phyloP scores from a whole-genome alignment of 441 rosid genomes.

The Bruguiera hainesii region DNA sequence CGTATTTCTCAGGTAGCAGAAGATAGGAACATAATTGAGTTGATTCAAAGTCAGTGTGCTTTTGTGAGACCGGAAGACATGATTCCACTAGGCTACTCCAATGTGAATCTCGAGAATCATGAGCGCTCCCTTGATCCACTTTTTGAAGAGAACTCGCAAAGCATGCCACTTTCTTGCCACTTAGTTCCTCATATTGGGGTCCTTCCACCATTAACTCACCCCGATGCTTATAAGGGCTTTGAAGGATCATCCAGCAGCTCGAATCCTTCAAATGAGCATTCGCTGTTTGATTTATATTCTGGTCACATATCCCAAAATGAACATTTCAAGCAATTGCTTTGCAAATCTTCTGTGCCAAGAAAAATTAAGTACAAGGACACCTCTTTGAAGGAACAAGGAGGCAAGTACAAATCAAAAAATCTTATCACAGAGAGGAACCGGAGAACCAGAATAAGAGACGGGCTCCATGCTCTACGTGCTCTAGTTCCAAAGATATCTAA shows the following conservation, averaged over 20 bases:
- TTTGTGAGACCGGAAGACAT: conserved; percentile 25
- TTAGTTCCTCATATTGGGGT: conserved; percentile 26
- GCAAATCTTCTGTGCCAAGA: conserved; percentile 21
- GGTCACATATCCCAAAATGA: conserved; percentile 21
- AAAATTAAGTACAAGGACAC: conserved; percentile 9
- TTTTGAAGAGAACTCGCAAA: conserved; percentile 24
- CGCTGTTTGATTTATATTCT: conserved; percentile 28
- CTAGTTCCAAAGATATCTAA: conserved; percentile 77
- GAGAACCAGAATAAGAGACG: conserved; percentile 55
- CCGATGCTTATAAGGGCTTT: conserved; percentile 30
- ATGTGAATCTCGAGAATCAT: conserved; percentile 15
- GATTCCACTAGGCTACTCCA: conserved; percentile 18
- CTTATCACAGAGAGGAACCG: conserved; percentile 74
- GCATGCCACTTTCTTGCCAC: conserved; percentile 23
- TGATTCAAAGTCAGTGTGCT: conserved; percentile 35
- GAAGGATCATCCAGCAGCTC: conserved; percentile 52
- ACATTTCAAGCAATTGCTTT: conserved; percentile 25
- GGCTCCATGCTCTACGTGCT: conserved; percentile 52
- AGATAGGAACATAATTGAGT: conserved; percentile 42
- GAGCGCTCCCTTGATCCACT: too few species aligned
- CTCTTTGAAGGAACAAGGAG: conserved; percentile 28
- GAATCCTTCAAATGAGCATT: conserved; percentile 30
- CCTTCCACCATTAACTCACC: conserved; percentile 18
- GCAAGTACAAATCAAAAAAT: conserved; percentile 51
- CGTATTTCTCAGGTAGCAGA: conserved; percentile 48